These are phyloP conservation scores for Lachnellula hyalina DNA, from an alignment of 2,329 filamentous ascomycete species.

Conservation along the genomic window DNA sequence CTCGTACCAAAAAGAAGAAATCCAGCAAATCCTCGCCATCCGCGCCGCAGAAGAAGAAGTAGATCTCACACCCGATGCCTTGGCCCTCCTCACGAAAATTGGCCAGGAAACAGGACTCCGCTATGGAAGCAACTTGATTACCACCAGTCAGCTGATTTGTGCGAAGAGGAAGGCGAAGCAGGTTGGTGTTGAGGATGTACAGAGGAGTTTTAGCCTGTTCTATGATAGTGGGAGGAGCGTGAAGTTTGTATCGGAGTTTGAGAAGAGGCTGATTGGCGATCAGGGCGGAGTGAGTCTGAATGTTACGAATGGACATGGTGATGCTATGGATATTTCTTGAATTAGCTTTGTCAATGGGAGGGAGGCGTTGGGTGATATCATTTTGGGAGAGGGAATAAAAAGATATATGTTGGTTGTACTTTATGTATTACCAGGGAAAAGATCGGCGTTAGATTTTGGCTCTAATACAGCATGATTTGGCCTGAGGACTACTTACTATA, in stretches of 20 bases:
- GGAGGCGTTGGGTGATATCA: conserved; percentile 11
- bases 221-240: conserved; percentile 85
- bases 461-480: background rate
- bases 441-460: background rate
- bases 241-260: conserved; percentile 83
- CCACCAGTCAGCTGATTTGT: conserved; percentile 80
- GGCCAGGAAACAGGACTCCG: conserved; percentile 85
- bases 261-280: conserved; percentile 89
- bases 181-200: conserved; percentile 81
- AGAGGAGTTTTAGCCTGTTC: conserved; percentile 90
- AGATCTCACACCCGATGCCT: conserved; percentile 80
- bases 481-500: background rate
- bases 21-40: conserved; percentile 87
- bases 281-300: conserved; percentile 72
- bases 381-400: conserved; percentile 5
- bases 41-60: conserved; percentile 95
- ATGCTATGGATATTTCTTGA: conserved; percentile 57
- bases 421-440: conserved; percentile 14
- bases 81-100: conserved; percentile 92
- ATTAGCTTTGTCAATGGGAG: background rate
- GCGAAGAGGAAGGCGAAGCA: conserved; percentile 82
- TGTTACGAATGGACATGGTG: conserved; percentile 50
- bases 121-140: conserved; percentile 98
- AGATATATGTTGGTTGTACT: conserved; percentile 6
- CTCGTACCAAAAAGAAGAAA: conserved; percentile 74